Base-by-base conservation (phyloP, 1,284 basidiomycete genomes). In the Trichosporon asahii region DNA sequence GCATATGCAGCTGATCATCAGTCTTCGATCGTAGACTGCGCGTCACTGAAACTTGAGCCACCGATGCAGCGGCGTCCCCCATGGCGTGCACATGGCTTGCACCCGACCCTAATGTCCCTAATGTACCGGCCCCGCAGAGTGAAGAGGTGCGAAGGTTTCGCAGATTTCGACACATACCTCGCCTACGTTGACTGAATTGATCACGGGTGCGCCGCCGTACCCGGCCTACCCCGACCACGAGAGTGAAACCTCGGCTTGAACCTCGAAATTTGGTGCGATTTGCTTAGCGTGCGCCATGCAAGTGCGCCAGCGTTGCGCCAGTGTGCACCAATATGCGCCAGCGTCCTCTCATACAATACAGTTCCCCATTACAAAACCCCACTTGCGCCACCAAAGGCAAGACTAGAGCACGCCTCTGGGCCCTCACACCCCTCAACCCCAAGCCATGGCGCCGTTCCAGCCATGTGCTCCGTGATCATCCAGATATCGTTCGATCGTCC, bases 121-220 rank as follows among this genome's bases (percentile, higher is more conserved):
- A n/a, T n/a, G n/a, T n/a, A n/a, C 46, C 46, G 8, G 5, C 46
- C n/a, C 21, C 46, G 21, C n/a, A 11, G n/a, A 6, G 18, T 3
- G 3, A 21, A 23, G 2, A 5, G 25, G 55, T 15, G 27, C 55
- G 18, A 57, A 27, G 55, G 57, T 31, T 60, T 31, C 31, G 31
- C 31, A 31, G 31, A 31, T 31, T 31, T 31, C 57, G 29, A 31
- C 57, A 31, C 57, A 60, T 60, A 60, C 57, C 57, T 60, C 57
- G 57, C 57, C 57, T 31, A 60, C 57, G 57, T 31, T 31, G 57
- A 31, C 7, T 60, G 57, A 60, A 60, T 60, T 60, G 57, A 60
- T 60, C 57, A 60, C 57, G 57, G 57, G 35, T 37, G 35, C 35
- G 35, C 35, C 35, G 35, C 6, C 6, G 35, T 12, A 37, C 6